Conservation (phyloP, 768 basidiomycete species). For the Krasilnikovozyma curviuscula region DNA sequence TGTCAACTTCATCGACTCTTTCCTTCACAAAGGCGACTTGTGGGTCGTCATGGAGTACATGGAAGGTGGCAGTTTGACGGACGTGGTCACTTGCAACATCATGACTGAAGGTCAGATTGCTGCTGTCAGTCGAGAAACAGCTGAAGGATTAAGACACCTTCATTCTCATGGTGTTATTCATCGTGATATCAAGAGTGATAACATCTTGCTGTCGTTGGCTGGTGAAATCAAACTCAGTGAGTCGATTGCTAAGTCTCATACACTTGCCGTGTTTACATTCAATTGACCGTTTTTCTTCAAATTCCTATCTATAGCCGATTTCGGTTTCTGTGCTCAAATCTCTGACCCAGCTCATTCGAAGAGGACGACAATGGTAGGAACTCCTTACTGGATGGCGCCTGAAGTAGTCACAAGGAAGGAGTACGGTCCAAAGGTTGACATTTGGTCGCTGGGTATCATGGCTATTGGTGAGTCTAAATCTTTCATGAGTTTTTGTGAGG, state of each 20-base stretch:
- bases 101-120: conserved; percentile 99
- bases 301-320: conserved; percentile 22
- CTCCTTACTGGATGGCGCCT: conserved; percentile 98
- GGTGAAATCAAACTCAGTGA: conserved; percentile 96
- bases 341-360: conserved; percentile 36
- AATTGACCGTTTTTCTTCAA: conserved; percentile 4
- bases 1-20: conserved; percentile 98
- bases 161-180: conserved; percentile 96
- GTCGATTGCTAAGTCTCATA: conserved; percentile 25
- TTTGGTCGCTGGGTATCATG: conserved; percentile 94
- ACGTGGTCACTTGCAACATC: conserved; percentile 83
- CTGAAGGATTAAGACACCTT: conserved; percentile 81
- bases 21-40: conserved; percentile 89
- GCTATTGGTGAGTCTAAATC: conserved; percentile 21
- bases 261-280: not conserved
- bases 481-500: not conserved
- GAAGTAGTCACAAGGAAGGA: conserved; percentile 95
- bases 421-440: conserved; percentile 95
- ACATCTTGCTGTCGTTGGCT: conserved; percentile 72
- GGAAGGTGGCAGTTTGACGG: conserved; percentile 78
- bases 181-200: conserved; percentile 97
- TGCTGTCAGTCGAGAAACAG: conserved; percentile 79
- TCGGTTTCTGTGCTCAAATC: conserved; percentile 28
- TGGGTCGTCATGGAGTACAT: conserved; percentile 99
- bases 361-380: conserved; percentile 94